These are phyloP conservation scores for Hemileccinum rubropunctum DNA, from an alignment of 768 basidiomycete genomes.

Conservation along the genomic window DNA sequence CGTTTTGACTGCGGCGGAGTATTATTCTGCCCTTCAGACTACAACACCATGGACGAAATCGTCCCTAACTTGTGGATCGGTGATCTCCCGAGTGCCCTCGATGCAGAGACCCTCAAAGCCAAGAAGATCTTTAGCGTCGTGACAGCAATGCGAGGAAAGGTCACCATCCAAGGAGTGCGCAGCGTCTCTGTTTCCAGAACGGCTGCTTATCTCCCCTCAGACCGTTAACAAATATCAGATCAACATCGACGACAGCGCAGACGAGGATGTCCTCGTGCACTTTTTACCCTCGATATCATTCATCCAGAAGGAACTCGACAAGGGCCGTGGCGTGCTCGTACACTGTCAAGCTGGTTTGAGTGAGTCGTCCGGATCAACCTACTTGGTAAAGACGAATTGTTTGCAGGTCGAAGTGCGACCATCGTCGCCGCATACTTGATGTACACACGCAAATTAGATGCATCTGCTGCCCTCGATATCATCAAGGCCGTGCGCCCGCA, in stretches of 20 bases:
- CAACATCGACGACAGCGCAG: slow-evolving; percentile 69
- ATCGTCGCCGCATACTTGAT: slow-evolving; percentile 89
- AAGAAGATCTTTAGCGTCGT: slow-evolving; percentile 76
- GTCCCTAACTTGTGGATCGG: slow-evolving; percentile 84
- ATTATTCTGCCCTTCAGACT: neutral
- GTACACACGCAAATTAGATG: slow-evolving; percentile 59
- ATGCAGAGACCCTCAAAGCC: slow-evolving; percentile 57
- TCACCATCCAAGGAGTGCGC: slow-evolving; percentile 63
- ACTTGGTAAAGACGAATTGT: slow-evolving; percentile 3
- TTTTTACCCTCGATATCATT: slow-evolving; percentile 79
- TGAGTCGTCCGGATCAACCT: slow-evolving; percentile 37
- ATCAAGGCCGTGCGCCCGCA: slow-evolving; percentile 64
- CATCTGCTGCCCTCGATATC: slow-evolving; percentile 61
- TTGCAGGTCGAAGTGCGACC: slow-evolving; percentile 74
- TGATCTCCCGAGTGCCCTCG: slow-evolving; percentile 65
- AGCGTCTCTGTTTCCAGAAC: neutral
- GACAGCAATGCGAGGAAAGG: slow-evolving; percentile 66
- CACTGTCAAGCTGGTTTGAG: slow-evolving; percentile 92
- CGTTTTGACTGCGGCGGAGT: neutral
- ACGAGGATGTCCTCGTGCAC: slow-evolving; percentile 76
- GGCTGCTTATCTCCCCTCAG: slow-evolving; percentile 37
- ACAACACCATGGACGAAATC: slow-evolving; percentile 66
- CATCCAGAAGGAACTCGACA: slow-evolving; percentile 75
- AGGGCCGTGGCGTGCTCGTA: slow-evolving; percentile 74
- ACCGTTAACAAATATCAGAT: slow-evolving; percentile 80